These are phyloP conservation scores for Phytopythium ostracodes DNA, from an alignment of 352 stramenopile genomes.

Conservation along the genomic window DNA sequence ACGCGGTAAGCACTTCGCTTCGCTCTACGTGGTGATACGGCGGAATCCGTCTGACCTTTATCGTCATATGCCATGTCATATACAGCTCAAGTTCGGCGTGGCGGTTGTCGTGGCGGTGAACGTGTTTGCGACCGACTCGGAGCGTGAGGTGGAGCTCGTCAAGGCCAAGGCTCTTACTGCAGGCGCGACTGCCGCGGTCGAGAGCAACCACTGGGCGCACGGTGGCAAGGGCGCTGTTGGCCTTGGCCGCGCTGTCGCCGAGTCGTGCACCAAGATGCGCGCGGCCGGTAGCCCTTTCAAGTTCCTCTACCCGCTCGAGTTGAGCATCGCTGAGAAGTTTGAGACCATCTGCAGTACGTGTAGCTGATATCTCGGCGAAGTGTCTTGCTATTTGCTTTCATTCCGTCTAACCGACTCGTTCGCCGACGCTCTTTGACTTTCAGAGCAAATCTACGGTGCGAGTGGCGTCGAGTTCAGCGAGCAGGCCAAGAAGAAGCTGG, in stretches of 20 bases:
- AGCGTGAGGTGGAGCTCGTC: slow-evolving; percentile 92
- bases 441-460: slow-evolving; percentile 96
- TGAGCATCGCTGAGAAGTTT: slow-evolving; percentile 94
- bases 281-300: slow-evolving; percentile 85
- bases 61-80: neutral
- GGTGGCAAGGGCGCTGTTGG: slow-evolving; percentile 88
- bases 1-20: slow-evolving; percentile 62
- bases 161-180: slow-evolving; percentile 87
- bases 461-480: slow-evolving; percentile 94
- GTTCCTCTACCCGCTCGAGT: slow-evolving; percentile 94
- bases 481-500: slow-evolving; percentile 92
- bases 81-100: slow-evolving; percentile 89
- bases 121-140: slow-evolving; percentile 64
- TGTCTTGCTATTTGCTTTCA: slow-evolving; percentile 26
- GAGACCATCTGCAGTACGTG: slow-evolving; percentile 94
- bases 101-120: slow-evolving; percentile 95
- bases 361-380: slow-evolving; percentile 23
- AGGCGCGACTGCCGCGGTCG: slow-evolving; percentile 94
- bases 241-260: slow-evolving; percentile 91
- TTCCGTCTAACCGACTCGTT: slow-evolving; percentile 59
- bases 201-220: slow-evolving; percentile 88
- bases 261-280: slow-evolving; percentile 85
- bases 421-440: slow-evolving; percentile 18
- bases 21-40: neutral
- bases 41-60: neutral